Conservation (phyloP, 2,329 filamentous ascomycete genomes). For the Taxawa tesnikishii region DNA sequence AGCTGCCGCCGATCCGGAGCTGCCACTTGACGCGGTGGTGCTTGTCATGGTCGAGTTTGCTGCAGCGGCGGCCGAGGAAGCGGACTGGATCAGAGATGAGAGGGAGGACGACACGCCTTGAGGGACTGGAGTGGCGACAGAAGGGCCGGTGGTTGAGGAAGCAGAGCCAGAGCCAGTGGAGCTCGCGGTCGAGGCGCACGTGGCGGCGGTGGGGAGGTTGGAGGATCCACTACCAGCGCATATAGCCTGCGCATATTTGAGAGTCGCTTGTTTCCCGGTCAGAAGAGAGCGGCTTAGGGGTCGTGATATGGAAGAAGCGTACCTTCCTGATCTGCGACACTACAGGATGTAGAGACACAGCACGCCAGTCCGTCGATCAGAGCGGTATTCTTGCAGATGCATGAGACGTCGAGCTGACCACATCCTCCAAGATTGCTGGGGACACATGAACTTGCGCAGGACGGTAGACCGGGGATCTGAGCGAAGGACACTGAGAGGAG, state of each 20-base stretch:
- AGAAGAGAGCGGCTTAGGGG: neutral
- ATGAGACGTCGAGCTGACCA: constrained; percentile 24
- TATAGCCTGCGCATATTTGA: constrained; percentile 27
- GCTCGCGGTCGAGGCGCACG: constrained; percentile 18
- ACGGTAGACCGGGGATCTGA: constrained; percentile 16
- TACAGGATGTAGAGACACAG: constrained; percentile 26
- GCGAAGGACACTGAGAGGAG: too few relatives aligned
- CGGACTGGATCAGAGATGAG: too few relatives aligned
- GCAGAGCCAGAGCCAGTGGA: too few relatives aligned
- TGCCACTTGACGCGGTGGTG: too few relatives aligned
- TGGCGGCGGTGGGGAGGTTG: constrained; percentile 25
- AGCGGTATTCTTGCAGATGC: constrained; percentile 26
- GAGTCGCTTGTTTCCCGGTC: too few relatives aligned
- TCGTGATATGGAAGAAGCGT: constrained; percentile 7
- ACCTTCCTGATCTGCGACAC: constrained; percentile 20
- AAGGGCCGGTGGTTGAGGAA: too few relatives aligned
- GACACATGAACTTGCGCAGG: constrained; percentile 22
- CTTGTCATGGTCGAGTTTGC: too few relatives aligned
- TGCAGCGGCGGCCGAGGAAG: too few relatives aligned
- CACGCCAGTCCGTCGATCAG: constrained; percentile 26
- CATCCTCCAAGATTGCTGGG: constrained; percentile 24
- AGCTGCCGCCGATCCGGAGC: too few relatives aligned
- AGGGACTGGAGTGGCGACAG: too few relatives aligned
- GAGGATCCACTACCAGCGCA: constrained; percentile 25
- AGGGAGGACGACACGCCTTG: too few relatives aligned